Percentiles rank a stretch among this genome's conserved stretches.
Evolutionary conservation across 2,329 filamentous ascomycete genomes (phyloP).

Genomic region (Chrysosporium queenslandicum): DNA sequence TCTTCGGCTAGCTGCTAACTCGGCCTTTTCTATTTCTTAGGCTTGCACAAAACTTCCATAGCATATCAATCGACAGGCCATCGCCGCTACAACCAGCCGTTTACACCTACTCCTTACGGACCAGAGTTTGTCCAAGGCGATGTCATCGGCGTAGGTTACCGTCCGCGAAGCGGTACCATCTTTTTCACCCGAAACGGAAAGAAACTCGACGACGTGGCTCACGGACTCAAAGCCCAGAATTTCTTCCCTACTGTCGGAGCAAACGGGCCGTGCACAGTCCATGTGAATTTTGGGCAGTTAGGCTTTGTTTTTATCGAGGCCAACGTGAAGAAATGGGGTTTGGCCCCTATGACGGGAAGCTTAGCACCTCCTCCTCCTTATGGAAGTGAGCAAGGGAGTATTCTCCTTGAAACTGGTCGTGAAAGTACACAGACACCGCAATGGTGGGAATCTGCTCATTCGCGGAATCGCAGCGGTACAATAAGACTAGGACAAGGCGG

Average conservation of each 20-base stretch:
- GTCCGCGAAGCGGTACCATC: conserved; percentile 83
- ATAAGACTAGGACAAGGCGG: conserved; percentile 72
- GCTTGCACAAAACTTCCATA: conserved; percentile 84
- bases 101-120: conserved; percentile 67
- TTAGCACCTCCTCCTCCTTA: conserved; percentile 92
- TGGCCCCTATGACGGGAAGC: conserved; percentile 91
- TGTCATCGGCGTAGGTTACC: conserved; percentile 89
- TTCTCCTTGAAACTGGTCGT: conserved; percentile 76
- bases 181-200: conserved; percentile 99
- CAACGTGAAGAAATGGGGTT: conserved; percentile 98
- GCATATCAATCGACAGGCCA: conserved; percentile 83
- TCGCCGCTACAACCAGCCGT: conserved; percentile 87
- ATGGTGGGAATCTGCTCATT: conserved; percentile 50
- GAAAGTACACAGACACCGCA: conserved; percentile 31
- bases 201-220: conserved; percentile 85
- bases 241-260: conserved; percentile 97
- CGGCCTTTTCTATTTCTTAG: conserved; percentile 38
- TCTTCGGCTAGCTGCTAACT: conserved; percentile 8
- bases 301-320: conserved; percentile 99
- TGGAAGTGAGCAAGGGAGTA: conserved; percentile 92
- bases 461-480: conserved; percentile 65
- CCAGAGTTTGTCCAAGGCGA: conserved; percentile 84
- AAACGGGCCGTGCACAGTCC: conserved; percentile 81
- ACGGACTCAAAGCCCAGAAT: conserved; percentile 88
- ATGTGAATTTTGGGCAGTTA: conserved; percentile 96